Percentiles rank a stretch among this genome's conserved stretches.
Conservation (phyloP, 1,284 basidiomycete species). For the Afroboletus lepidellus region DNA sequence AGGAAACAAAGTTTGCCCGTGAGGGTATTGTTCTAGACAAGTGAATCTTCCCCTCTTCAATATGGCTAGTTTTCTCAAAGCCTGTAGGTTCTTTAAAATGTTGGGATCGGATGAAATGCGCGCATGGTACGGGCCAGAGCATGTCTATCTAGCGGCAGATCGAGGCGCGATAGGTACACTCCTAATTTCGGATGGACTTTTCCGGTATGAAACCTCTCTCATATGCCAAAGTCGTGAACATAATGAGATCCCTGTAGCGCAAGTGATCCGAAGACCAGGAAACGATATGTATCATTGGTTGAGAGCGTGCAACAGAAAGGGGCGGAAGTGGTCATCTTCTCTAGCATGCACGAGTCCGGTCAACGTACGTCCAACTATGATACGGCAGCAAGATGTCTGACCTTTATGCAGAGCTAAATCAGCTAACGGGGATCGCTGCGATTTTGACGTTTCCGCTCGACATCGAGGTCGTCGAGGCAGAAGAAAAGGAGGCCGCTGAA, state of each 20-base stretch:
- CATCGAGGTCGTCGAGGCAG: slow-evolving; percentile 88
- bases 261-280: slow-evolving; percentile 72
- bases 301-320: slow-evolving; percentile 88
- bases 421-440: slow-evolving; percentile 93
- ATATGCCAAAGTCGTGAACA: not conserved
- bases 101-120: slow-evolving; percentile 90
- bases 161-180: slow-evolving; percentile 93
- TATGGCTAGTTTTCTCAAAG: slow-evolving; percentile 10
- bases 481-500: slow-evolving; percentile 69
- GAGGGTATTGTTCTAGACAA: slow-evolving; percentile 91
- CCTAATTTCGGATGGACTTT: slow-evolving; percentile 93
- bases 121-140: slow-evolving; percentile 97
- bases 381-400: slow-evolving; percentile 12
- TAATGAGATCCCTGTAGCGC: slow-evolving; percentile 44
- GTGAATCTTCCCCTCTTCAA: slow-evolving; percentile 41
- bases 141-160: slow-evolving; percentile 89
- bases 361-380: slow-evolving; percentile 65
- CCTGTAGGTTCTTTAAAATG: slow-evolving; percentile 91
- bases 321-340: slow-evolving; percentile 94
- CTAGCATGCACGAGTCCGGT: slow-evolving; percentile 98
- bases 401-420: slow-evolving; percentile 76
- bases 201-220: slow-evolving; percentile 57
- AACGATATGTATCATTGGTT: slow-evolving; percentile 85
- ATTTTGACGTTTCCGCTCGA: slow-evolving; percentile 96
- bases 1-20: slow-evolving; percentile 96